Evolutionary conservation across 2,329 filamentous ascomycete species (phyloP).

Genomic region (Colletotrichum paranaense): DNA sequence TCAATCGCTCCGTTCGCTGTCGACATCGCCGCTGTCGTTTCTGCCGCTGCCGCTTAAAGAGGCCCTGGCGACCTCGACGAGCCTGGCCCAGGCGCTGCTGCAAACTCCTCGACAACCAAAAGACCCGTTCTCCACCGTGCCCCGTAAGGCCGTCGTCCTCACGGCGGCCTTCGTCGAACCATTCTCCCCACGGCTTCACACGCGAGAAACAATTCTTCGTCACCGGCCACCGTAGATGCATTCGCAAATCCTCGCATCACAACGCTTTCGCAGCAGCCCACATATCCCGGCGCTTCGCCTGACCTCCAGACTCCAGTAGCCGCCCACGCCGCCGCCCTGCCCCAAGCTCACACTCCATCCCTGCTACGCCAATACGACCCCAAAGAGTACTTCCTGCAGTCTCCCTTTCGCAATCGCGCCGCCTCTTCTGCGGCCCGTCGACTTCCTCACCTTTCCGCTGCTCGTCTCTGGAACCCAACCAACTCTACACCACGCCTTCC

Average conservation of each 20-base stretch:
- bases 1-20: constrained; percentile 2
- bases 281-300: constrained; percentile 42
- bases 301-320: constrained; percentile 28
- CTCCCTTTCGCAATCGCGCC: constrained; percentile 58
- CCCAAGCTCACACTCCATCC: constrained; percentile 35
- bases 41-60: constrained; percentile 18
- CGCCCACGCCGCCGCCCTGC: constrained; percentile 26
- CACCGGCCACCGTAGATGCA: constrained; percentile 44
- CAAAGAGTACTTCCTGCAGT: constrained; percentile 42
- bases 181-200: constrained; percentile 62
- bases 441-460: constrained; percentile 55
- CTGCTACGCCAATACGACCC: constrained; percentile 27
- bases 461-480: constrained; percentile 70
- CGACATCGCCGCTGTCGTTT: neutral
- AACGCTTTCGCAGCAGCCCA: constrained; percentile 46
- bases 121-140: constrained; percentile 26
- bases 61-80: constrained; percentile 31
- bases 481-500: constrained; percentile 66
- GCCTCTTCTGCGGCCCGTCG: constrained; percentile 44
- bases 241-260: constrained; percentile 43
- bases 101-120: constrained; percentile 30
- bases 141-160: constrained; percentile 58
- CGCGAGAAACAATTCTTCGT: constrained; percentile 41
- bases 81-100: constrained; percentile 25
- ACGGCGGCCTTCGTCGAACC: constrained; percentile 53